Conservation (phyloP, 1,284 basidiomycete species). For the Ustilago shanxiensis region DNA sequence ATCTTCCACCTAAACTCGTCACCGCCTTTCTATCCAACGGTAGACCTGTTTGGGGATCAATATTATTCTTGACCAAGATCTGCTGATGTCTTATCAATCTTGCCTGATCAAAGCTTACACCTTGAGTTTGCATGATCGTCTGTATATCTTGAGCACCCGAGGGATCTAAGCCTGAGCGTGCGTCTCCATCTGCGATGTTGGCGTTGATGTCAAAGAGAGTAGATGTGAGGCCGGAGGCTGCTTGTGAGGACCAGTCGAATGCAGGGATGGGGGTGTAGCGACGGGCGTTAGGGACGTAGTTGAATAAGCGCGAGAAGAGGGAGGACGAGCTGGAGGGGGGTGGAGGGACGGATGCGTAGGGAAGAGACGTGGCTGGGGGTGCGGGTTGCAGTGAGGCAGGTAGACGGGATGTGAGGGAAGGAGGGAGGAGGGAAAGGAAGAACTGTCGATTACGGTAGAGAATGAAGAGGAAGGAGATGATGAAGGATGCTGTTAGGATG, state of each 20-base stretch:
- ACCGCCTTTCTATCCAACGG: slow-evolving; percentile 66
- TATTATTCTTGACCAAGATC: slow-evolving; percentile 55
- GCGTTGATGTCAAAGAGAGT: slow-evolving; percentile 64
- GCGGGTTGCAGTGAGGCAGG: slow-evolving; percentile 14
- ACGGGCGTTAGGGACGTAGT: slow-evolving; percentile 1
- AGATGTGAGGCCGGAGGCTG: slow-evolving; percentile 50
- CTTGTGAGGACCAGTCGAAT: slow-evolving; percentile 53
- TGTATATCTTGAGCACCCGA: slow-evolving; percentile 59
- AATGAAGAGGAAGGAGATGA: slow-evolving; percentile 36
- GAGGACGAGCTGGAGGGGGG: not conserved
- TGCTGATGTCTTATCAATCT: slow-evolving; percentile 62
- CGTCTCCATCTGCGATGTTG: slow-evolving; percentile 58
- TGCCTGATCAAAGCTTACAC: slow-evolving; percentile 64
- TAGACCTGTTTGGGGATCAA: slow-evolving; percentile 66
- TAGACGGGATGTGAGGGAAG: slow-evolving; percentile 19
- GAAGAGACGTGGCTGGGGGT: not conserved
- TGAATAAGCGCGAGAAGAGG: not conserved
- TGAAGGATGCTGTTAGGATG: slow-evolving; percentile 37
- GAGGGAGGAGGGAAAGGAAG: slow-evolving; percentile 36
- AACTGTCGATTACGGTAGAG: slow-evolving; percentile 35
- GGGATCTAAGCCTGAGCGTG: slow-evolving; percentile 58
- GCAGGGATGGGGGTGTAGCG: slow-evolving; percentile 16
- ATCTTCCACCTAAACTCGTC: slow-evolving; percentile 46
- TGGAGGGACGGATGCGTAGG: slow-evolving; percentile 1
- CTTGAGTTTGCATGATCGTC: slow-evolving; percentile 56